phyloP scores from a whole-genome alignment of 1,139 yeast genomes.

The Waltiozyma sp. region DNA sequence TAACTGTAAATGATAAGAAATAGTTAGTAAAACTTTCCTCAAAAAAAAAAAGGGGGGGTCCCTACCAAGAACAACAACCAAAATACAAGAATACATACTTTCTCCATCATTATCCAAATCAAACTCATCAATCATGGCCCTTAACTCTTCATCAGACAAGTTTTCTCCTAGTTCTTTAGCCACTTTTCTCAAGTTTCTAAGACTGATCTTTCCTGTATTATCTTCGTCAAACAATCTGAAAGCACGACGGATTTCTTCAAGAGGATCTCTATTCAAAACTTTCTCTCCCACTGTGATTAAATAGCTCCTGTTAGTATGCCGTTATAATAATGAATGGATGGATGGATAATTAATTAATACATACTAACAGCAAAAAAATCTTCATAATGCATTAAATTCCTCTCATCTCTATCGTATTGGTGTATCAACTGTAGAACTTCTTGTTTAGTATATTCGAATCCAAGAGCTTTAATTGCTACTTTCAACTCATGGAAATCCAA shows the following conservation, averaged over 20 bases:
- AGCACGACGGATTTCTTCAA: constrained; percentile 86
- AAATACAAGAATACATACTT: constrained; percentile 24
- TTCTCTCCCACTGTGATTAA: constrained; percentile 16
- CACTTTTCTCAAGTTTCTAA: constrained; percentile 76
- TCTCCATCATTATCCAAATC: constrained; percentile 96
- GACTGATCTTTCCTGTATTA: constrained; percentile 71
- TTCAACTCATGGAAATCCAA: constrained; percentile 88
- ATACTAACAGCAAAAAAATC: constrained; percentile 66
- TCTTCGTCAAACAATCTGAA: constrained; percentile 87
- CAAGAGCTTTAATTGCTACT: constrained; percentile 87
- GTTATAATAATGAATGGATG: background rate
- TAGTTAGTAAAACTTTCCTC: background rate
- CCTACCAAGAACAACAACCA: too few species aligned
- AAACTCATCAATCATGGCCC: constrained; percentile 97
- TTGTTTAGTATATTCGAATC: constrained; percentile 74
- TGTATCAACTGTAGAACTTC: constrained; percentile 75
- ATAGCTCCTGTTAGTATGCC: background rate
- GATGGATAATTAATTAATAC: constrained; percentile 18
- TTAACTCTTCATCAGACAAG: constrained; percentile 80
- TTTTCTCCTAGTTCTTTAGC: constrained; percentile 92
- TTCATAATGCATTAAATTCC: constrained; percentile 64
- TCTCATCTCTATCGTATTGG: constrained; percentile 71
- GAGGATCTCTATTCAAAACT: constrained; percentile 67
- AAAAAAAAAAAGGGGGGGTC: background rate
- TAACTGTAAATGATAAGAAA: constrained; percentile 24